Base-by-base conservation (phyloP, 2,329 filamentous ascomycete genomes). In the Curvularia lunata region DNA sequence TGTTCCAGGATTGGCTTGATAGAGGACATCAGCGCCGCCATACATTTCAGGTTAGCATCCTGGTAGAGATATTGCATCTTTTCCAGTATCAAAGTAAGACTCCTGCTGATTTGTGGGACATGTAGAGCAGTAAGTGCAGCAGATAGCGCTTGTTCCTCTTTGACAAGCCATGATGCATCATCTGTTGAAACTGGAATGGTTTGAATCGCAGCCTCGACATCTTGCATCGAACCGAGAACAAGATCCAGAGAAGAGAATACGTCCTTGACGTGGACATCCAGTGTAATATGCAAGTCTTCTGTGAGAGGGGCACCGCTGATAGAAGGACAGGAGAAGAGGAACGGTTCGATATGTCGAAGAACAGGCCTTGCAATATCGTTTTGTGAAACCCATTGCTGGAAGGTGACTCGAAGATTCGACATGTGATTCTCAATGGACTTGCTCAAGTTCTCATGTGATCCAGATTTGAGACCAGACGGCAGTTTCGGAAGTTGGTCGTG, bases 201-300 rank as follows among this genome's bases (percentile, higher is more conserved):
- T 10, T 80, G 76, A 8, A 86, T 78, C 2, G 82, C 78, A 59
- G 85, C 85, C 56, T 86, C 85, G 45, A 90, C 83, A 62, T 88
- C 86, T 74, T 97, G 92, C 47, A 96, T 83, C 1, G 90, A 88
- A 34, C 94, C 89, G 1, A 97, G 86, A 27, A 94, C 85, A 48
- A 86, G 85, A 75, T 96, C 91, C 46, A 89, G 85, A n/a, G 90
- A 80, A 1, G 77, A 84, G 37, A 91, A 84, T 1, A 92, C 75
- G 3, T 82, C 79, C 13, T 82, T 77, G 41, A 87, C 84, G 43
- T 92, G 84, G 0, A 77, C 72, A 18, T 82, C 69, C 5, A 74
- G 18, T 5, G 56, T 62, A 25, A 65, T 25, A 19, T 48, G 58
- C 19, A 54, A 10, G 5, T 61, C 47, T 1, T 61, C 42, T 1